Evolutionary conservation across 176 grass and related monocot genomes (phyloP), one percentile per base, ranked within the genome.

Genomic region (Oryza longistaminata): DNA sequence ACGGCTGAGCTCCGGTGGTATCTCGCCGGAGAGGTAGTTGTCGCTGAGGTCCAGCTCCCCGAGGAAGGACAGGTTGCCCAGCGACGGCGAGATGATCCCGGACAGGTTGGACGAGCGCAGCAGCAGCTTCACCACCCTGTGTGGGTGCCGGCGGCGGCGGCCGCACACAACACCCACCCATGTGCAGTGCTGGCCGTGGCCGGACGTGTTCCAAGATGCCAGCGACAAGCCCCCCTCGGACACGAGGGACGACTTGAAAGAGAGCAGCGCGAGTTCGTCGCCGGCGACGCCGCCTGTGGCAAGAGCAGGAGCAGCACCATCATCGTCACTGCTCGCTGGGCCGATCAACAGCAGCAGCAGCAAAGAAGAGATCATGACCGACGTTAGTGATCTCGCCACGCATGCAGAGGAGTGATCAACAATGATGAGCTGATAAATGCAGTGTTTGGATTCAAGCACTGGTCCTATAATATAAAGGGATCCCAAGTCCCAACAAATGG

Each of bases 11-110:
- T 85, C 69, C 2, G 9, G 13, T 0, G 82, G 82, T 82, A 88
- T 42, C 11, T 4, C 1, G 0, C 90, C 82, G 0, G 45, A 11
- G 0, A 92, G 70, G 26, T 69, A 65, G 55, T 92, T 92, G 9
- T 22, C 12, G 10, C 1, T 0, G 53, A 88, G 64, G n/a, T 86
- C 12, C 39, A 92, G 21, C 24, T 21, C 2, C 37, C 3, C 5
- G 1, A 85, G 62, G 24, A 88, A 92, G 10, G 77, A 85, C 1
- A 88, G 64, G 75, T 88, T 85, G 3, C 66, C 75, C 31, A 88
- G 55, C 49, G 9, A 85, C 5, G 86, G 76, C 27, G 85, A 77
- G 60, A 91, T 58, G 45, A 2, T 3, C 11, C 85, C 85, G 0
- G 64, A 31, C 1, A 91, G 29, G 44, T 66, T 45, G 3, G 65